These are phyloP conservation scores for Parsonsia alboflavescens DNA, from an alignment of 257 asterid species.

Conservation along the genomic window DNA sequence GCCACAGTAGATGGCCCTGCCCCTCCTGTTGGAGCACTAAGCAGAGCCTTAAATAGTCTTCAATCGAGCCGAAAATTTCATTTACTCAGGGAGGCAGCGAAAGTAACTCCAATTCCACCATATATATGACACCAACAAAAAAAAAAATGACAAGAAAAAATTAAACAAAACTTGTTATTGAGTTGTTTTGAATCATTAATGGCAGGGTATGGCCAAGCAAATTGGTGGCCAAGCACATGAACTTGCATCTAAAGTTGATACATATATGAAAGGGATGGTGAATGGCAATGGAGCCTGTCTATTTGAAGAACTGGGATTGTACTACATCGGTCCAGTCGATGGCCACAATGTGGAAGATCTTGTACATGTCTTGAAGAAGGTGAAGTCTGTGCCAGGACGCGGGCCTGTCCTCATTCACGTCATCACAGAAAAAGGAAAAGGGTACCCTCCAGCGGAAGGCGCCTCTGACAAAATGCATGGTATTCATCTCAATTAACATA, in stretches of 20 bases:
- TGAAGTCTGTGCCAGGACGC: slow-evolving; percentile 51
- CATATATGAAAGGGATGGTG: slow-evolving; percentile 32
- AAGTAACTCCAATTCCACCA: slow-evolving; percentile 21
- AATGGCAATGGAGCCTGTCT: slow-evolving; percentile 37
- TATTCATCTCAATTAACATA: neutral
- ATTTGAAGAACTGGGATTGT: slow-evolving; percentile 63
- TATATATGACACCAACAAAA: no score
- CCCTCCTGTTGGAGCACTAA: slow-evolving; percentile 68
- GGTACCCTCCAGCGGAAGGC: slow-evolving; percentile 62
- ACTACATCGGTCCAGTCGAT: slow-evolving; percentile 66
- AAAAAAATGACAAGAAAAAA: no score
- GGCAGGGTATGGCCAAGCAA: slow-evolving; percentile 42
- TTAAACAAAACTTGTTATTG: neutral
- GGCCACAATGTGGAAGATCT: slow-evolving; percentile 60
- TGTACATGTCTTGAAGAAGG: slow-evolving; percentile 43
- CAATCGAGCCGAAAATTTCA: slow-evolving; percentile 48
- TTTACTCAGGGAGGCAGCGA: slow-evolving; percentile 54
- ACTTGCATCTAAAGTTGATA: slow-evolving; percentile 51
- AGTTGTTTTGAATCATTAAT: neutral
- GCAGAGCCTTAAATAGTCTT: slow-evolving; percentile 43
- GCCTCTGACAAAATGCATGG: slow-evolving; percentile 69
- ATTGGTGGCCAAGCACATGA: no score
- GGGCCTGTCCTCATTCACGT: slow-evolving; percentile 53
- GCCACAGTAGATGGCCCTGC: slow-evolving; percentile 83
- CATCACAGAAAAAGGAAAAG: slow-evolving; percentile 60